These are phyloP conservation scores for Quercus berberidifolia DNA, from an alignment of 306 rosid species.

Conservation along the genomic window DNA sequence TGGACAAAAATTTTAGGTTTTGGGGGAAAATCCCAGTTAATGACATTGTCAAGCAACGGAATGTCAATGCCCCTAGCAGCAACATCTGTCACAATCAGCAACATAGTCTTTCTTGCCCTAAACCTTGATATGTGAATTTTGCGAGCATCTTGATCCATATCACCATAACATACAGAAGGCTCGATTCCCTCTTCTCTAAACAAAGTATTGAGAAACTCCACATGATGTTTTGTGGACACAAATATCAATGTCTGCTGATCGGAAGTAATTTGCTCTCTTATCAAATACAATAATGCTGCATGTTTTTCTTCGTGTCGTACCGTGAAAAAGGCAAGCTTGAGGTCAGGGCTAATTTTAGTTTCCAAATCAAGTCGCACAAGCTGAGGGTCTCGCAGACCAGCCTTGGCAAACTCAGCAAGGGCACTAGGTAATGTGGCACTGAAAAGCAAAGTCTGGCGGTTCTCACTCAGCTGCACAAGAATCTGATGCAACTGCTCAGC, in stretches of 20 bases:
- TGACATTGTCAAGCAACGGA: slow-evolving; percentile 93
- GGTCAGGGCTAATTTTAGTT: slow-evolving; percentile 84
- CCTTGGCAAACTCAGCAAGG: slow-evolving; percentile 96
- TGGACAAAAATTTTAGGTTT: slow-evolving; percentile 90
- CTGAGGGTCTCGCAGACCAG: slow-evolving; percentile 87
- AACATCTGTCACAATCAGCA: slow-evolving; percentile 86
- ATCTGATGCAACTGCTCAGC: slow-evolving; percentile 84
- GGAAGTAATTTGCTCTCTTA: slow-evolving; percentile 69
- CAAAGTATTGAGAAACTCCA: slow-evolving; percentile 70
- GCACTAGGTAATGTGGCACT: slow-evolving; percentile 92
- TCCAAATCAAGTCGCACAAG: slow-evolving; percentile 88
- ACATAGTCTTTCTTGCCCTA: slow-evolving; percentile 85
- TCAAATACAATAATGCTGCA: slow-evolving; percentile 67
- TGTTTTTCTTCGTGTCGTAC: slow-evolving; percentile 80
- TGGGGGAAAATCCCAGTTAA: slow-evolving; percentile 96
- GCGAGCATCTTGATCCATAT: slow-evolving; percentile 99
- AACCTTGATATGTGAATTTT: slow-evolving; percentile 76
- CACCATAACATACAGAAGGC: slow-evolving; percentile 92
- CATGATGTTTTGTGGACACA: slow-evolving; percentile 90
- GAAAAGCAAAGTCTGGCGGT: slow-evolving; percentile 86
- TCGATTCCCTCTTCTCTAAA: slow-evolving; percentile 77
- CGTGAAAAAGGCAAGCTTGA: slow-evolving; percentile 76
- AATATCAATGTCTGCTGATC: slow-evolving; percentile 83
- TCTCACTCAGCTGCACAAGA: slow-evolving; percentile 74
- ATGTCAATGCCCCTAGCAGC: slow-evolving; percentile 97